A percentile compares a stretch with the other conserved stretches of the same genome.
Evolutionary conservation across 441 rosid species (phyloP).

Genomic region (Gossypium davidsonii): DNA sequence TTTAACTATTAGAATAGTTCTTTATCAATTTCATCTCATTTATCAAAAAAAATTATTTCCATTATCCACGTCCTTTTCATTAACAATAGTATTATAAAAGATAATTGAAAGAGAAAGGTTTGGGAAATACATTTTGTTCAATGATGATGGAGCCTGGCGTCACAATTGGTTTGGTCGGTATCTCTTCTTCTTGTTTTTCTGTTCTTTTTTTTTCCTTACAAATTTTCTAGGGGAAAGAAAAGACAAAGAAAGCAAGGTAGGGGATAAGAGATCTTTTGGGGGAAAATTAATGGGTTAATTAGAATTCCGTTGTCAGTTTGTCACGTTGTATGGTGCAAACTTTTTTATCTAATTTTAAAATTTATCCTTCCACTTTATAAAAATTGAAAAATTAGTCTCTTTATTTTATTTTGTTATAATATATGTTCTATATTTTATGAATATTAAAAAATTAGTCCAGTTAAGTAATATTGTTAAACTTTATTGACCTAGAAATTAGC

Average conservation of each 20-base stretch:
- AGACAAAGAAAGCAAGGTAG: not conserved
- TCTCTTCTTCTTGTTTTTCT: not conserved
- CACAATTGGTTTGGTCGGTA: not conserved
- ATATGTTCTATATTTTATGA: no score
- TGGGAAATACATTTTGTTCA: not conserved
- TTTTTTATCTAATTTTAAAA: no score
- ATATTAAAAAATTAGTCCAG: no score
- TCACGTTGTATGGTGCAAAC: not conserved
- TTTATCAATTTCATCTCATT: not conserved
- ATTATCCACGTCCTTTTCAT: not conserved
- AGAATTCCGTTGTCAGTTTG: not conserved
- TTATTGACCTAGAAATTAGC: no score
- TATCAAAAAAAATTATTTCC: not conserved
- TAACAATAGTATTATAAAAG: not conserved
- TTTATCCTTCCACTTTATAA: no score
- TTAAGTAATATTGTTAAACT: no score
- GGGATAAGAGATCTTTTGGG: not conserved
- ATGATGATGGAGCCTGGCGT: not conserved
- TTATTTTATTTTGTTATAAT: no score
- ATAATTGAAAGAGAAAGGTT: not conserved
- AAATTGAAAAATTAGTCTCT: no score
- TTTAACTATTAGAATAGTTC: not conserved
- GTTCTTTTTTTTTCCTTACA: no score
- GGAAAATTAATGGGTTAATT: not conserved
- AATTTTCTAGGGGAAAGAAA: not conserved